These are phyloP conservation scores for Euphorbia schlechtendalii DNA, from an alignment of 441 rosid genomes.

Conservation along the genomic window DNA sequence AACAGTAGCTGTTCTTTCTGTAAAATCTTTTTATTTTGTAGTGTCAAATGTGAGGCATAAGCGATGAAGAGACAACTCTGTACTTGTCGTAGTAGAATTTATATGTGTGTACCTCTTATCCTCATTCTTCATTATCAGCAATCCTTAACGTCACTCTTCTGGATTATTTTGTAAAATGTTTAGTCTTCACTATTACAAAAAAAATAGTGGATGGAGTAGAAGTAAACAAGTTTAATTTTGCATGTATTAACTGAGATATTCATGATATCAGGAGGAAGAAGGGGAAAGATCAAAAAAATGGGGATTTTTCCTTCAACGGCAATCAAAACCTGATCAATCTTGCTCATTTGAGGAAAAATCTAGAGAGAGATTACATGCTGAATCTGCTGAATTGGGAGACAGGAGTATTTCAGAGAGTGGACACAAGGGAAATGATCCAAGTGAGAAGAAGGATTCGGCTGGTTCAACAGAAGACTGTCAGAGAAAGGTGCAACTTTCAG, in stretches of 20 bases:
- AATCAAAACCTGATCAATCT: constrained; percentile 41
- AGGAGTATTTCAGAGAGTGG: constrained; percentile 28
- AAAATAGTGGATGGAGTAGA: constrained; percentile 12
- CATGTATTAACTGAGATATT: constrained; percentile 12
- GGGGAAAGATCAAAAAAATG: constrained; percentile 94
- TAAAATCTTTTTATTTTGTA: no score
- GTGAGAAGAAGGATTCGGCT: constrained; percentile 28
- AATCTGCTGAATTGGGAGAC: constrained; percentile 19
- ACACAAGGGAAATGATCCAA: constrained; percentile 31
- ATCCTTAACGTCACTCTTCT: neutral
- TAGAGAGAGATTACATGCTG: constrained; percentile 26
- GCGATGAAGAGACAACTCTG: no score
- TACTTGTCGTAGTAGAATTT: no score
- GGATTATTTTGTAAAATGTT: neutral
- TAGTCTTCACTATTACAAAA: constrained; percentile 11
- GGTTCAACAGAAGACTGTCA: constrained; percentile 25
- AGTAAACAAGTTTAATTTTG: neutral
- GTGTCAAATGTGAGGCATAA: neutral
- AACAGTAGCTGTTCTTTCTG: neutral
- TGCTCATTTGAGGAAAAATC: constrained; percentile 36
- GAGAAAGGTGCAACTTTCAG: constrained; percentile 17
- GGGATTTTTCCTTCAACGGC: constrained; percentile 65
- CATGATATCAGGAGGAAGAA: constrained; percentile 79
- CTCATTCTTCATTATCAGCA: no score
- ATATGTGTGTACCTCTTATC: neutral